Evolutionary conservation across 139 green algal species (phyloP).

Genomic region (Chlorella vulgaris): DNA sequence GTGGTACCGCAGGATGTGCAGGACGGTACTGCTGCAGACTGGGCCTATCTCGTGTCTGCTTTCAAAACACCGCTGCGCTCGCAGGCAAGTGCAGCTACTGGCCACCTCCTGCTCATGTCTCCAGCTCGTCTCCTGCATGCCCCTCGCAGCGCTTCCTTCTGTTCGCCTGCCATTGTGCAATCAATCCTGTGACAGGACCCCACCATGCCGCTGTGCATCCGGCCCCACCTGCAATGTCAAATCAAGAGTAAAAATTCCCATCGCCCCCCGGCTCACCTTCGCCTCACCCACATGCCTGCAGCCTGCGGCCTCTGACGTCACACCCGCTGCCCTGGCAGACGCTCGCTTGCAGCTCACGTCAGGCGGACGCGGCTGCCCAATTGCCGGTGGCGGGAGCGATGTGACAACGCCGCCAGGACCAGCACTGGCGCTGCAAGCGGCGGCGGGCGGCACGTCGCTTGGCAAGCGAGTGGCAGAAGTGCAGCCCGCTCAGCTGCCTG

Average conservation of each 20-base stretch:
- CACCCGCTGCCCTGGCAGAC: background rate
- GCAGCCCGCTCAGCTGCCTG: background rate
- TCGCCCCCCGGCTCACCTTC: no score
- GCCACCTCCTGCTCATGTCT: background rate
- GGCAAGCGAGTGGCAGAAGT: background rate
- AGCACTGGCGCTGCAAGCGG: background rate
- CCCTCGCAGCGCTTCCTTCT: no score
- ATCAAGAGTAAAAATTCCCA: no score
- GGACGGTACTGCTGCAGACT: background rate
- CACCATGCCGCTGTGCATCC: no score
- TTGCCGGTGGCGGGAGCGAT: background rate
- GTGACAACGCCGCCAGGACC: background rate
- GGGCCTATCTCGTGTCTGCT: background rate
- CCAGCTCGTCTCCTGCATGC: background rate
- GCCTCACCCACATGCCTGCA: no score
- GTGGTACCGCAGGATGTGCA: background rate
- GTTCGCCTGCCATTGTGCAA: no score
- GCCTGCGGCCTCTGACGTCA: background rate
- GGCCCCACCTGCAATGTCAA: no score
- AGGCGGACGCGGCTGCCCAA: background rate
- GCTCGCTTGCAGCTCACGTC: background rate
- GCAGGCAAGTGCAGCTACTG: background rate
- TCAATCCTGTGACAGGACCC: no score
- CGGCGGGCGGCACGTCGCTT: background rate
- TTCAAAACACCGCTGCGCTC: conserved; percentile 6